These are phyloP conservation scores for Vitis amurensis DNA, from an alignment of 164 flowering plant genomes.

Conservation along the genomic window DNA sequence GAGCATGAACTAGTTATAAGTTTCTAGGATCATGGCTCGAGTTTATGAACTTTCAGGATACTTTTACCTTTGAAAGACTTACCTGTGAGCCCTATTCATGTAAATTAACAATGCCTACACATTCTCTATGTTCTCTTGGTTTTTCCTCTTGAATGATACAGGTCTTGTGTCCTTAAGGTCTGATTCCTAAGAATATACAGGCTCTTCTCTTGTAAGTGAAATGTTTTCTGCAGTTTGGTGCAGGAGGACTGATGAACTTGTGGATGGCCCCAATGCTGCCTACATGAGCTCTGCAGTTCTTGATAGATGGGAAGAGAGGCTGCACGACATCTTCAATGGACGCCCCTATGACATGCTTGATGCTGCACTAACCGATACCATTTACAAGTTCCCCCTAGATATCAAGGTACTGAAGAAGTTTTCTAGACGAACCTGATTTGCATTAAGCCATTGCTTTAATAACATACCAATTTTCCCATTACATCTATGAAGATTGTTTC, in stretches of 20 bases:
- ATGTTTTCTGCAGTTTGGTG: constrained; percentile 62
- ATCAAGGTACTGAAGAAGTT: constrained; percentile 46
- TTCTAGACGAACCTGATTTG: not conserved
- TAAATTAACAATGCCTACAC: too few species aligned
- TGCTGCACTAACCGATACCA: constrained; percentile 69
- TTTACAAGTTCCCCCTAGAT: constrained; percentile 63
- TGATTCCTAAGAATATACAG: too few species aligned
- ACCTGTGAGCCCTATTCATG: too few species aligned
- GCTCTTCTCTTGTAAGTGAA: not conserved
- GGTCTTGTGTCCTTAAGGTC: too few species aligned
- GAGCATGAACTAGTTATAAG: too few species aligned
- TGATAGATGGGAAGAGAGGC: constrained; percentile 76
- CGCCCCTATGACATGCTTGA: constrained; percentile 77
- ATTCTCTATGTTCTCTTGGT: too few species aligned
- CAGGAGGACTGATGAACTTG: constrained; percentile 80
- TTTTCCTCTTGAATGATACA: too few species aligned
- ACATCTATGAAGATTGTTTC: not conserved
- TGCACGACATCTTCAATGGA: constrained; percentile 58
- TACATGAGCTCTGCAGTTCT: constrained; percentile 50
- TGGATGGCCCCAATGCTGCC: constrained; percentile 72
- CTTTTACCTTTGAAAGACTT: too few species aligned
- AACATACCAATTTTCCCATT: too few species aligned
- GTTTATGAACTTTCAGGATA: too few species aligned
- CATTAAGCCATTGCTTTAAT: too few species aligned
- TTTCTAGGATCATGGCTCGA: too few species aligned